Evolutionary conservation across 2,329 filamentous ascomycete genomes (phyloP).

Genomic region (Xylaria sp.): DNA sequence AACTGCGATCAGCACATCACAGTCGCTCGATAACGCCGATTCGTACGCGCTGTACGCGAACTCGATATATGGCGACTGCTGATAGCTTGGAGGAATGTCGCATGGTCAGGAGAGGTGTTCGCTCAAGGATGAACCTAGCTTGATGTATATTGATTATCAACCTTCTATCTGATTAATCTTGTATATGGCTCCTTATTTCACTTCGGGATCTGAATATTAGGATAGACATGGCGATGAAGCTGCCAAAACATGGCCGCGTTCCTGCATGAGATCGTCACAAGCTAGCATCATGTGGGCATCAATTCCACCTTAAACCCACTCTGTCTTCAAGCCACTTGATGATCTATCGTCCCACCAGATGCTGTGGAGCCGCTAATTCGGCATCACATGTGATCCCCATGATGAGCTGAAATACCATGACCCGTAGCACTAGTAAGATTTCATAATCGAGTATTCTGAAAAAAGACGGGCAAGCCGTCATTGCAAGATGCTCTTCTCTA

Average conservation of each 20-base stretch:
- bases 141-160: background rate
- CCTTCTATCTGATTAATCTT: background rate
- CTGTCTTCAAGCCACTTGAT: background rate
- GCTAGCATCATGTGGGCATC: background rate
- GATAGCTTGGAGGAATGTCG: background rate
- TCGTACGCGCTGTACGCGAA: constrained; percentile 26
- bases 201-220: constrained; percentile 2
- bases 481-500: constrained; percentile 9
- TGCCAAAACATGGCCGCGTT: constrained; percentile 2
- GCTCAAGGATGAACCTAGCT: background rate
- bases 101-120: background rate
- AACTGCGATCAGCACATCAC: constrained; percentile 5
- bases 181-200: no score
- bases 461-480: background rate
- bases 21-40: constrained; percentile 26
- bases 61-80: constrained; percentile 20
- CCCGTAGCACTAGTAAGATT: background rate
- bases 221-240: background rate
- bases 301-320: constrained; percentile 4
- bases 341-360: background rate
- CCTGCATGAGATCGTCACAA: background rate
- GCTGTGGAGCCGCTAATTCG: background rate
- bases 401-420: background rate
- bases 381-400: background rate
- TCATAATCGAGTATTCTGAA: background rate